Evolutionary conservation across 192 early-diverging fungal genomes (phyloP).

Genomic region (Umbelopsis sp.): DNA sequence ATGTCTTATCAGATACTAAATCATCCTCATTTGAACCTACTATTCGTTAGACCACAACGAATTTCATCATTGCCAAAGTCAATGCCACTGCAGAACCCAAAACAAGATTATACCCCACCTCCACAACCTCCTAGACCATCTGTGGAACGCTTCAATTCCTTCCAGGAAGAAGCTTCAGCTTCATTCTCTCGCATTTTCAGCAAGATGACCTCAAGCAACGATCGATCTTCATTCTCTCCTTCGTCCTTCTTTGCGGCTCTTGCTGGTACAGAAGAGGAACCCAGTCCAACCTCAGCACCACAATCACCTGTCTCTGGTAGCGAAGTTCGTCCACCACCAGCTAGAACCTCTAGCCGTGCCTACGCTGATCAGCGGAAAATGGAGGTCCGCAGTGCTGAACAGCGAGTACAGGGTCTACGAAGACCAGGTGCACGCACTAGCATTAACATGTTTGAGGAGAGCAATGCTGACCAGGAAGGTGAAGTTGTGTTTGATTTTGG

Average conservation of each 20-base stretch:
- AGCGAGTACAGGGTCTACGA: background rate
- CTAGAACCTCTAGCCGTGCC: background rate
- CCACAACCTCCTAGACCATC: background rate
- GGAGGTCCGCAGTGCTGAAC: background rate
- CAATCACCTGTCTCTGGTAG: background rate
- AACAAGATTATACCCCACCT: background rate
- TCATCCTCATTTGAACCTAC: background rate
- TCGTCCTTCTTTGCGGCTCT: slow-evolving; percentile 27
- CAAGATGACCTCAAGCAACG: slow-evolving; percentile 4
- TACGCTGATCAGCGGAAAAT: background rate
- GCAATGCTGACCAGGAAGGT: slow-evolving; percentile 3
- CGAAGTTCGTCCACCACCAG: background rate
- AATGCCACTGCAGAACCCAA: background rate
- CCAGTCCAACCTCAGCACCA: background rate
- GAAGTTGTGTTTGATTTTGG: slow-evolving; percentile 36
- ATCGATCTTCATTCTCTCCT: slow-evolving; percentile 14
- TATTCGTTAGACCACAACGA: background rate
- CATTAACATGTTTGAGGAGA: slow-evolving; percentile 5
- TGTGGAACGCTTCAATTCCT: background rate
- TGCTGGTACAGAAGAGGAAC: slow-evolving; percentile 21
- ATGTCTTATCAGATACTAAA: background rate
- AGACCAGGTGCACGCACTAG: background rate
- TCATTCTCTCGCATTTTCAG: slow-evolving; percentile 5
- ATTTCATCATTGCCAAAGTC: background rate
- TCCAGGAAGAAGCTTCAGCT: background rate